Evolutionary conservation across 495 filamentous ascomycete species (phyloP), one percentile per base, ranked within the genome.

Genomic region (Neurospora terricola): DNA sequence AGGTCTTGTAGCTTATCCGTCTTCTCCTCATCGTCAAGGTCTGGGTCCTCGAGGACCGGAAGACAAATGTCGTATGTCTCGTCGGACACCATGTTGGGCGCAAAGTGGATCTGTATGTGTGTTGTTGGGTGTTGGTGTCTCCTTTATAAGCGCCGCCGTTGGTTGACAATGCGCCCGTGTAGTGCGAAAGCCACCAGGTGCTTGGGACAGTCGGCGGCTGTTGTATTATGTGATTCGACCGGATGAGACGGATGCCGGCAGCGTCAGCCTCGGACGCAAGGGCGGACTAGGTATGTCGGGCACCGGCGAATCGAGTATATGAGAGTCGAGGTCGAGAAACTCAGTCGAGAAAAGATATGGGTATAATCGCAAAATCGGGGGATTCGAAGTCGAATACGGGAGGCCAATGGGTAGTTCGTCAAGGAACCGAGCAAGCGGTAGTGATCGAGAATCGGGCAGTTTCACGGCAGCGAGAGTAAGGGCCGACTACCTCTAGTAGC

Each of bases 11-110:
- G 85, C 82, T 91, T 94, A 81, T 99, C 96, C 4, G 91, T 92
- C 85, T 94, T 96, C 74, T 98, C 96, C 79, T 99, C 96, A 77
- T 98, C 96, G 75, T 97, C 93, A 34, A 97, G 83, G 71, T 82
- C 85, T 73, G 88, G 82, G 81, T 98, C 92, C 82, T 95, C 90
- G 66, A 99, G 90, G 79, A 98, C 86, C 38, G 93, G 92, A 74
- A 97, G 89, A 79, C 93, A 97, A 74, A 93, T 87, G 79, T 97
- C 96, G 83, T 96, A 95, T 21, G 95, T 88, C 73, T 93, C 91
- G 82, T 99, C 96, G 72, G 94, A 91, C 38, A 97, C 90, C 96
- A 98, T 98, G 77, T 77, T 84, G 43, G 69, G 40, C 34, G 45
- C n/a, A 62, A 39, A 16, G 69, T 40, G 72, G 59, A 71, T 39